A percentile compares a stretch with the other conserved stretches of the same genome.
Conservation (phyloP, 768 basidiomycete genomes). For the Rubroboletus satanas region DNA sequence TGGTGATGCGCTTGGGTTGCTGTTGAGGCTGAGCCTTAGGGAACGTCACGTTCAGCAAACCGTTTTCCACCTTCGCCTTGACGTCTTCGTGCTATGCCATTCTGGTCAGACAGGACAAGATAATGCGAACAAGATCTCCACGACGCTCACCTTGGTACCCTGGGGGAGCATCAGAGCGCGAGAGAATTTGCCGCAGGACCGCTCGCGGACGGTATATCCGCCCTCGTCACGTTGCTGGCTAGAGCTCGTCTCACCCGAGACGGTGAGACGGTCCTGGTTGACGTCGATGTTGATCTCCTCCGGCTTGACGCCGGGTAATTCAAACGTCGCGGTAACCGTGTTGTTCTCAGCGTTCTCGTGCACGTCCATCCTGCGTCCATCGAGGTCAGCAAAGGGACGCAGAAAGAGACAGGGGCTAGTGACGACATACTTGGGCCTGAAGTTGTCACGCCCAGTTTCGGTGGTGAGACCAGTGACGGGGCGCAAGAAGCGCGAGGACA, state of each 20-base stretch:
- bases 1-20: conserved; percentile 42
- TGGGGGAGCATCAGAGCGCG: conserved; percentile 45
- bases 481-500: conserved; percentile 25
- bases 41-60: conserved; percentile 51
- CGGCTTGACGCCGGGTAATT: conserved; percentile 52
- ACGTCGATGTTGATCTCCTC: conserved; percentile 52
- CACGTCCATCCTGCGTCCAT: conserved; percentile 48
- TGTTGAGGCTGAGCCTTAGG: conserved; percentile 43
- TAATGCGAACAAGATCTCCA: neutral
- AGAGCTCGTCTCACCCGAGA: conserved; percentile 46
- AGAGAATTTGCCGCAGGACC: conserved; percentile 46
- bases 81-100: conserved; percentile 29
- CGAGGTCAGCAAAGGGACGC: neutral
- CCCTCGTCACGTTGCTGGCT: conserved; percentile 33
- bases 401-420: neutral
- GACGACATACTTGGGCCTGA: conserved; percentile 32
- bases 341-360: conserved; percentile 47
- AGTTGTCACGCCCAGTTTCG: conserved; percentile 13
- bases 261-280: conserved; percentile 44
- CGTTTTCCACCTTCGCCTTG: conserved; percentile 48
- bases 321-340: conserved; percentile 51
- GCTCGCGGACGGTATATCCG: conserved; percentile 40
- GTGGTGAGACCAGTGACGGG: conserved; percentile 3
- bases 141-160: conserved; percentile 42
- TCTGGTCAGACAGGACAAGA: neutral